These are phyloP conservation scores for Aphanomyces euteiches DNA, from an alignment of 352 stramenopile genomes.

Conservation along the genomic window DNA sequence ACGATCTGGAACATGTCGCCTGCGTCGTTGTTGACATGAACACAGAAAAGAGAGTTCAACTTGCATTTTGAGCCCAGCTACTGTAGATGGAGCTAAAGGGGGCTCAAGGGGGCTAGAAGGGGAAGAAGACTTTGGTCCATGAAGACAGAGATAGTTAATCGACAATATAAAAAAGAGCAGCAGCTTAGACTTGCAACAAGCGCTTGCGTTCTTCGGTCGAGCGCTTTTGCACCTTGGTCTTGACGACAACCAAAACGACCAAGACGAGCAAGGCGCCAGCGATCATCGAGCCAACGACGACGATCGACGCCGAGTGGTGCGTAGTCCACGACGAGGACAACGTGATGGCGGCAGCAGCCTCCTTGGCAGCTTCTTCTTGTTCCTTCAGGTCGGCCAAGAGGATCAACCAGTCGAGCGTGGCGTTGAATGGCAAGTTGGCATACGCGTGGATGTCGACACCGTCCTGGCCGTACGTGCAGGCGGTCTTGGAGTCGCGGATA, in stretches of 20 bases:
- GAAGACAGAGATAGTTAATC: too few species aligned
- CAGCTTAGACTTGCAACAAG: constrained; percentile 5
- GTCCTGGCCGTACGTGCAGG: neutral
- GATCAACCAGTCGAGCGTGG: neutral
- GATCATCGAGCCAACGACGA: neutral
- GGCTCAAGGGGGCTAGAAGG: too few species aligned
- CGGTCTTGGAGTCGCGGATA: neutral
- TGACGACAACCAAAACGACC: neutral
- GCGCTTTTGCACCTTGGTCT: neutral
- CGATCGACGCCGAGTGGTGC: neutral
- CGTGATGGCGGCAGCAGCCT: neutral
- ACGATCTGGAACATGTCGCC: too few species aligned
- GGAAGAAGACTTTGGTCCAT: too few species aligned
- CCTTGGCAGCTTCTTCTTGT: neutral
- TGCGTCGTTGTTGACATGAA: too few species aligned
- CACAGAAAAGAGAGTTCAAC: too few species aligned
- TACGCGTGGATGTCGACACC: neutral
- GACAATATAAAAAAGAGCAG: too few species aligned
- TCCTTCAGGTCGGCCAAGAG: neutral
- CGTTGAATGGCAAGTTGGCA: neutral
- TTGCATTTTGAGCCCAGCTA: too few species aligned
- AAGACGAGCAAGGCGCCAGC: neutral
- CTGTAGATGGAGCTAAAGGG: too few species aligned
- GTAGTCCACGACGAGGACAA: neutral
- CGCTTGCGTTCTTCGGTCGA: neutral